Evolutionary conservation across 306 rosid genomes (phyloP).

Genomic region (Casuarina equisetifolia): DNA sequence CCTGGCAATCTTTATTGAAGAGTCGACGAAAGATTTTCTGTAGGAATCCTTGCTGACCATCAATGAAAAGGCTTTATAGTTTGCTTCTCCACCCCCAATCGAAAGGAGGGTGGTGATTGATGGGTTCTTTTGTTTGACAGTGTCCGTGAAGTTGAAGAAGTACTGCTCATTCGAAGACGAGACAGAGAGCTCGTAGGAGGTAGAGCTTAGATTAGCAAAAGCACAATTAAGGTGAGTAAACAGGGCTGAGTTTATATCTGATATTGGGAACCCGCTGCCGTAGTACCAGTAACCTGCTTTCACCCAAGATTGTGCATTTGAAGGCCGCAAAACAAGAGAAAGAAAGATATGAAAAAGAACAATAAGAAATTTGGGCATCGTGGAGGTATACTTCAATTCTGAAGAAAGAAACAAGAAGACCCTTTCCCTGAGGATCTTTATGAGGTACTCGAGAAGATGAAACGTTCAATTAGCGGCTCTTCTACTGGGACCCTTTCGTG

Average conservation of each 20-base stretch:
- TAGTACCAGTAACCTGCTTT: slow-evolving; percentile 32
- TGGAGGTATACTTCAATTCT: neutral
- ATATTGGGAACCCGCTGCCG: neutral
- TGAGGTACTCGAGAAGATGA: no score
- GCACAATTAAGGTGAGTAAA: slow-evolving; percentile 40
- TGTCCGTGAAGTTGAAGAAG: slow-evolving; percentile 37
- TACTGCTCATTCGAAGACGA: neutral
- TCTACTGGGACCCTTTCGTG: no score
- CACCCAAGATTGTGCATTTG: slow-evolving; percentile 27
- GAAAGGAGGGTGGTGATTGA: slow-evolving; percentile 45
- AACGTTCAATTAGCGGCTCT: no score
- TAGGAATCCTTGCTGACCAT: slow-evolving; percentile 32
- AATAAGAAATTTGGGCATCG: neutral
- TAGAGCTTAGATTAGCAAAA: slow-evolving; percentile 18
- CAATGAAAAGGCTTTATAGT: slow-evolving; percentile 11
- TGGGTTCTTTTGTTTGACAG: slow-evolving; percentile 44
- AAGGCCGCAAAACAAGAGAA: neutral
- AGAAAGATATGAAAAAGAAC: neutral
- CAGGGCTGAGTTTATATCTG: slow-evolving; percentile 30
- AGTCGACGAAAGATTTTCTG: slow-evolving; percentile 46
- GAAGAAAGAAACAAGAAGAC: neutral
- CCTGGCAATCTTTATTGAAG: slow-evolving; percentile 41
- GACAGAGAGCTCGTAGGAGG: slow-evolving; percentile 32
- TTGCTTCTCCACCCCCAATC: slow-evolving; percentile 23
- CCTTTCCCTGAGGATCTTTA: no score